Conservation (phyloP, 2,329 filamentous ascomycete genomes). For the Pseudogymnoascus sp. region DNA sequence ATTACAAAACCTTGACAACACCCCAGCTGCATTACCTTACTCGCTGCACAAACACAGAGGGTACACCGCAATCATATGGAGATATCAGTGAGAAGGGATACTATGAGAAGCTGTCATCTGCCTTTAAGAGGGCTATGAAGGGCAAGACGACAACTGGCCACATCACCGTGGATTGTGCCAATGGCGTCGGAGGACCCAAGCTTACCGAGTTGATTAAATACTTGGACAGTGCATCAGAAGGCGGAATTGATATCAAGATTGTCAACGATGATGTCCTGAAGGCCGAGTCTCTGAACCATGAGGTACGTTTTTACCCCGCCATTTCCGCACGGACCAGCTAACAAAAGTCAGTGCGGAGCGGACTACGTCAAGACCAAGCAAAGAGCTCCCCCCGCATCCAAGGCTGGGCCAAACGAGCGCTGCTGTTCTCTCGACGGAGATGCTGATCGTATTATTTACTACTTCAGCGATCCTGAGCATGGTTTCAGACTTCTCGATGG, state of each 20-base stretch:
- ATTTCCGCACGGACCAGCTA: not conserved
- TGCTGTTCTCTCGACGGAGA: slow-evolving; percentile 93
- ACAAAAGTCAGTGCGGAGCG: slow-evolving; percentile 66
- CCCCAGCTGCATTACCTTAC: slow-evolving; percentile 98
- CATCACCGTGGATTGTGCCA: slow-evolving; percentile 88
- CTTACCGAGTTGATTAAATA: slow-evolving; percentile 78
- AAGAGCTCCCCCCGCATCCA: slow-evolving; percentile 75
- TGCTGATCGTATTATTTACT: slow-evolving; percentile 92
- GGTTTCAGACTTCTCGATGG: slow-evolving; percentile 91
- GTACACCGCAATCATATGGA: slow-evolving; percentile 80
- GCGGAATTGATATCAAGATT: slow-evolving; percentile 72
- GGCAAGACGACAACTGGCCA: slow-evolving; percentile 65
- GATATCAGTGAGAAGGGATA: slow-evolving; percentile 85
- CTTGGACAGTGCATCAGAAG: slow-evolving; percentile 59
- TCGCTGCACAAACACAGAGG: slow-evolving; percentile 87
- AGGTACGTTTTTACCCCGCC: slow-evolving; percentile 47
- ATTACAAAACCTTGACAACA: slow-evolving; percentile 88
- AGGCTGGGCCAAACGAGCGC: slow-evolving; percentile 66
- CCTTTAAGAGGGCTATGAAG: slow-evolving; percentile 77
- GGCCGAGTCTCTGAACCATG: slow-evolving; percentile 80
- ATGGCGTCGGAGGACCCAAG: slow-evolving; percentile 92
- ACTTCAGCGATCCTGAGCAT: slow-evolving; percentile 75
- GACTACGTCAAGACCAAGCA: slow-evolving; percentile 98
- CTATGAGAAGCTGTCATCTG: slow-evolving; percentile 82
- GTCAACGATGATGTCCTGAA: slow-evolving; percentile 91